A percentile compares a stretch with the other conserved stretches of the same genome.
Evolutionary conservation across 2,329 filamentous ascomycete genomes (phyloP).

Genomic region (Penicillium sp.): DNA sequence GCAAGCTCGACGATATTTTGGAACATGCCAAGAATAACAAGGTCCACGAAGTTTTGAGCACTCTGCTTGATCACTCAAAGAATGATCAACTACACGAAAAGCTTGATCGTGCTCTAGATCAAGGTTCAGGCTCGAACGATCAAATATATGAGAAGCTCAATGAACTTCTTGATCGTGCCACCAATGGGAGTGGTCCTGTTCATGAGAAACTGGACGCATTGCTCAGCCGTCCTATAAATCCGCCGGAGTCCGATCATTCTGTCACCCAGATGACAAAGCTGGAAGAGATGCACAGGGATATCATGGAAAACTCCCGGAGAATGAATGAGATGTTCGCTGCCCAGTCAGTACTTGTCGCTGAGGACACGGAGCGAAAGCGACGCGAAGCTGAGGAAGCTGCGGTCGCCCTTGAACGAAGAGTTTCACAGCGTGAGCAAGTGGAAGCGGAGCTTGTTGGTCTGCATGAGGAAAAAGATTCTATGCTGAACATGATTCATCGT

Average conservation of each 20-base stretch:
- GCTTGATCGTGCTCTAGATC: conserved; percentile 49
- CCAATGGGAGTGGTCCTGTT: conserved; percentile 30
- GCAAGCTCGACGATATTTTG: conserved; percentile 56
- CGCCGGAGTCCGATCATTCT: conserved; percentile 64
- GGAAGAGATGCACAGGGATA: conserved; percentile 84
- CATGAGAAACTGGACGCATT: conserved; percentile 38
- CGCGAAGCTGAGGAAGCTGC: conserved; percentile 77
- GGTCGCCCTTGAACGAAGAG: conserved; percentile 74
- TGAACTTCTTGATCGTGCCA: conserved; percentile 38
- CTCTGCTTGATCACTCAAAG: conserved; percentile 49
- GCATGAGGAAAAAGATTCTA: conserved; percentile 61
- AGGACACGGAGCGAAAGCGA: conserved; percentile 77
- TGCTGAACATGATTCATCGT: conserved; percentile 56
- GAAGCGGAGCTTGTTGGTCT: conserved; percentile 53
- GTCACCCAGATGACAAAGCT: conserved; percentile 76
- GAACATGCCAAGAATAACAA: conserved; percentile 48
- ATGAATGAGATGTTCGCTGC: conserved; percentile 67
- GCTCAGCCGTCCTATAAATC: conserved; percentile 57
- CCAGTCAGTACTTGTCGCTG: conserved; percentile 55
- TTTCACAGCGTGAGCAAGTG: conserved; percentile 64
- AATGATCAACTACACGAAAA: conserved; percentile 60
- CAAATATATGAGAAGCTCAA: conserved; percentile 61
- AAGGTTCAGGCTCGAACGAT: conserved; percentile 31
- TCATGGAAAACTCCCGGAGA: conserved; percentile 78
- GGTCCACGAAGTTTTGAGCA: conserved; percentile 60